Evolutionary conservation across 2,329 filamentous ascomycete genomes (phyloP).

Genomic region (Cladosporium oxysporum): DNA sequence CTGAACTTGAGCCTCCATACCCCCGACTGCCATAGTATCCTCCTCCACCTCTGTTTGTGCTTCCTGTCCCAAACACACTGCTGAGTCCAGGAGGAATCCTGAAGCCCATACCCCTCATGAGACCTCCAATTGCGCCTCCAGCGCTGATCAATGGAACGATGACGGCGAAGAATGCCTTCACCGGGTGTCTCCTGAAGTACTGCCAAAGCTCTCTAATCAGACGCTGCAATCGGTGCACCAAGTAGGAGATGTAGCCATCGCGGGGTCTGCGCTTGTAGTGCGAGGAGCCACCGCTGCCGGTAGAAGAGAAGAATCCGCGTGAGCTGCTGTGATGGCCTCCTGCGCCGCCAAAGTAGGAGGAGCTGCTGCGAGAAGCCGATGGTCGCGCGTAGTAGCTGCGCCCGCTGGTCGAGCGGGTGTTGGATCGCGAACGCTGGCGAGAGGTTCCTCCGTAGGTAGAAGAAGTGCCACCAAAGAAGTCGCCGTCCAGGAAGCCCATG

Average conservation of each 20-base stretch:
- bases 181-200: slow-evolving; percentile 79
- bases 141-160: slow-evolving; percentile 80
- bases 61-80: slow-evolving; percentile 23
- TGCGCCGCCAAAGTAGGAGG: slow-evolving; percentile 28
- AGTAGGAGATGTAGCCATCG: slow-evolving; percentile 71
- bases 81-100: slow-evolving; percentile 63
- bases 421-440: slow-evolving; percentile 23
- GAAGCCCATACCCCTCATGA: slow-evolving; percentile 78
- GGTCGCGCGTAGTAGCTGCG: slow-evolving; percentile 33
- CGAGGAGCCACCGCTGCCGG: slow-evolving; percentile 51
- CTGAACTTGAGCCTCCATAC: slow-evolving; percentile 40
- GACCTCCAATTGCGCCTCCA: slow-evolving; percentile 75
- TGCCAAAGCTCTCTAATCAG: slow-evolving; percentile 77
- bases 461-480: slow-evolving; percentile 25
- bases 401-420: slow-evolving; percentile 24
- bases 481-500: slow-evolving; percentile 38
- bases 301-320: slow-evolving; percentile 32
- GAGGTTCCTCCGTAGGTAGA: slow-evolving; percentile 31
- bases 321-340: slow-evolving; percentile 18
- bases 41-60: slow-evolving; percentile 32
- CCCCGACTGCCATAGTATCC: slow-evolving; percentile 50
- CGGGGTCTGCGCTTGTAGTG: slow-evolving; percentile 80
- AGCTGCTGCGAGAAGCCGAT: slow-evolving; percentile 19
- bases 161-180: slow-evolving; percentile 86
- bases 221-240: slow-evolving; percentile 73